Conservation (phyloP, 2,329 filamentous ascomycete species). For the Rhynchosporium graminicola region DNA sequence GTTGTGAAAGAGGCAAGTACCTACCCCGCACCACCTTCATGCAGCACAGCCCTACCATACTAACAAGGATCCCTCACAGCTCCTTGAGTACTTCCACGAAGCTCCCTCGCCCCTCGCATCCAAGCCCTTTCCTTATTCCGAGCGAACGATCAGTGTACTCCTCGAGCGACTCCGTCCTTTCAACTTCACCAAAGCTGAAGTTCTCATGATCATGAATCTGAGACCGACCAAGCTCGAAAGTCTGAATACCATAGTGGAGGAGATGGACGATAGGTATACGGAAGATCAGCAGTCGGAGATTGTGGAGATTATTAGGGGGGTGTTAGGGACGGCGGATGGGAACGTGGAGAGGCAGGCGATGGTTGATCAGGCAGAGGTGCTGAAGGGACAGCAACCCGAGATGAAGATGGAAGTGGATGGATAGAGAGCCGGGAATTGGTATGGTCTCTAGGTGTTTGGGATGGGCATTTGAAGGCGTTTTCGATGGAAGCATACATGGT, state of each 20-base stretch:
- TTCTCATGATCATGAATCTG: conserved; percentile 68
- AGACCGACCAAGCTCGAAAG: conserved; percentile 58
- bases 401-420: conserved; percentile 28
- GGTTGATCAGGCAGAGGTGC: conserved; percentile 32
- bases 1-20: conserved; percentile 62
- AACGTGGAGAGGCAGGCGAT: conserved; percentile 38
- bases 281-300: conserved; percentile 61
- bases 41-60: neutral
- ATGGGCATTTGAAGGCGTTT: conserved; percentile 5
- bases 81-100: conserved; percentile 61
- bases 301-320: conserved; percentile 55
- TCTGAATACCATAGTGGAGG: conserved; percentile 65
- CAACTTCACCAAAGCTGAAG: conserved; percentile 66
- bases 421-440: neutral
- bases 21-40: neutral
- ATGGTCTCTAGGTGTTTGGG: neutral
- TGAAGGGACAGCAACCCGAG: conserved; percentile 22
- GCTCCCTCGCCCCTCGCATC: conserved; percentile 54
- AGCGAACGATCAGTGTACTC: conserved; percentile 54
- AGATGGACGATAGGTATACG: conserved; percentile 61
- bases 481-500: too few species aligned
- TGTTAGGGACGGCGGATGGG: conserved; percentile 50
- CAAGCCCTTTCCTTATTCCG: conserved; percentile 47
- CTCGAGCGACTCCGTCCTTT: conserved; percentile 57
- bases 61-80: conserved; percentile 44